Evolutionary conservation across 108 stramenopile genomes (phyloP).

Genomic region (Nitzschia sp.): DNA sequence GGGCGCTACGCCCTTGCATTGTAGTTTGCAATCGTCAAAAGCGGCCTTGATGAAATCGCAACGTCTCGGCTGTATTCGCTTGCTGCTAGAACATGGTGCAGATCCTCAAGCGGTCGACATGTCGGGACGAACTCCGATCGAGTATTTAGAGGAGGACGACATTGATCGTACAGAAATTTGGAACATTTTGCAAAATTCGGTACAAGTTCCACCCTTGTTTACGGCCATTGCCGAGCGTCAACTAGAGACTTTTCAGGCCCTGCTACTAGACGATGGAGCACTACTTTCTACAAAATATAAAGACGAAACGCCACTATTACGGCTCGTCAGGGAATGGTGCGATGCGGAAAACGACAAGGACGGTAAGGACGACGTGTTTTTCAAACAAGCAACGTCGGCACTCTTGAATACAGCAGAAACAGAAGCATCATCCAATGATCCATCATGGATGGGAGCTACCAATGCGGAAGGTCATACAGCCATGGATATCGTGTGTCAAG

Average conservation of each 20-base stretch:
- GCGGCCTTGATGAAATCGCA: slow-evolving; percentile 22
- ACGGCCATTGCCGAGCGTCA: slow-evolving; percentile 8
- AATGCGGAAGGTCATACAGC: background rate
- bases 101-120: slow-evolving; percentile 45
- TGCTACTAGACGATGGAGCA: background rate
- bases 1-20: slow-evolving; percentile 71
- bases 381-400: background rate
- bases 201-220: slow-evolving; percentile 4
- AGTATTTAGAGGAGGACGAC: slow-evolving; percentile 27
- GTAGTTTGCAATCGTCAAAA: slow-evolving; percentile 52
- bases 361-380: background rate
- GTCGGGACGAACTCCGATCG: slow-evolving; percentile 40
- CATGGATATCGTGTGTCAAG: background rate
- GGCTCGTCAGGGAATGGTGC: background rate
- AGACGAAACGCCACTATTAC: slow-evolving; percentile 1
- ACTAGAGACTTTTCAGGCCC: background rate
- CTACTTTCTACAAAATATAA: background rate
- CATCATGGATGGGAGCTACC: background rate
- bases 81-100: slow-evolving; percentile 52
- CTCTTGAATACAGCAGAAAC: background rate
- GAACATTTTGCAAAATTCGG: background rate
- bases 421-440: background rate
- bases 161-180: background rate
- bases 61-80: slow-evolving; percentile 42
- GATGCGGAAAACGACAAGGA: too few species aligned